These are phyloP conservation scores for Senecio squalidus DNA, from an alignment of 140 eudicot species.

Conservation along the genomic window DNA sequence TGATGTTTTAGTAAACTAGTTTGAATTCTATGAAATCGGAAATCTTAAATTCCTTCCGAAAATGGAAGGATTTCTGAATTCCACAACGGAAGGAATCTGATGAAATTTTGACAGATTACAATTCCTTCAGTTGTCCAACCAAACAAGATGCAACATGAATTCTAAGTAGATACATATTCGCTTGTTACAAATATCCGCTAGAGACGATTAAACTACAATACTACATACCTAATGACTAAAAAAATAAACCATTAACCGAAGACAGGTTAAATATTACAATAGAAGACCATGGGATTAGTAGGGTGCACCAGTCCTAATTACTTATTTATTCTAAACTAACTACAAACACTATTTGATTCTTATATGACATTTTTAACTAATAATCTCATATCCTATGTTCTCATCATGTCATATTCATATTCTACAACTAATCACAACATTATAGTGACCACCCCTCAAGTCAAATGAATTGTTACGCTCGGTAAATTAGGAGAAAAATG, in stretches of 20 bases:
- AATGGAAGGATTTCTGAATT: no score
- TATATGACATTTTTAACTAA: no score
- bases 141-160: no score
- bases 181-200: no score
- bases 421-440: neutral
- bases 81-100: no score
- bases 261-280: neutral
- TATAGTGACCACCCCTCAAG: neutral
- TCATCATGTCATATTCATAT: neutral
- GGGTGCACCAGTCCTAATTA: neutral
- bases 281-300: neutral
- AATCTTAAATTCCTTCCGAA: no score
- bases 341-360: neutral
- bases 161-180: no score
- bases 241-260: neutral
- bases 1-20: no score
- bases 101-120: no score
- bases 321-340: neutral
- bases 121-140: no score
- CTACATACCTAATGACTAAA: no score
- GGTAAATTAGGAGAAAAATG: conserved; percentile 18
- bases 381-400: neutral
- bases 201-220: neutral
- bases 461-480: neutral
- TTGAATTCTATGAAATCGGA: no score